Conservation (phyloP, 2,329 filamentous ascomycete species). For the Alternaria conjuncta region DNA sequence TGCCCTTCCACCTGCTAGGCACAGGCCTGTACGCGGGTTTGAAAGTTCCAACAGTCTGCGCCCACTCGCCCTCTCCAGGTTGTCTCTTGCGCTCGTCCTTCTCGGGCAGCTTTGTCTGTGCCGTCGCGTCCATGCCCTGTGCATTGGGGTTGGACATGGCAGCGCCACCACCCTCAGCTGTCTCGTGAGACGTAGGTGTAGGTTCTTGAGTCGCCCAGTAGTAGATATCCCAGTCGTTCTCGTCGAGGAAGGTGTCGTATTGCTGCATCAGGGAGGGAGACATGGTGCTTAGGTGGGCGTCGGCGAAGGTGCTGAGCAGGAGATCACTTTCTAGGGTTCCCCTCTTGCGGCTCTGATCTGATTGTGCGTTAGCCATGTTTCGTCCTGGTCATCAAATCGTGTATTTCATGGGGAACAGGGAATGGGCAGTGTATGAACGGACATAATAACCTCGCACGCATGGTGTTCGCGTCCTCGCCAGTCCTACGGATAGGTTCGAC, state of each 20-base stretch:
- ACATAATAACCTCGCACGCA: conserved; percentile 84
- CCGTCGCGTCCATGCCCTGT: conserved; percentile 54
- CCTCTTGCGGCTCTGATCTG: conserved; percentile 96
- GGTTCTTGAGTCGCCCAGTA: conserved; percentile 97
- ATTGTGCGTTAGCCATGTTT: conserved; percentile 7
- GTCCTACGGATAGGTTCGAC: conserved; percentile 86
- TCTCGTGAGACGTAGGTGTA: conserved; percentile 63
- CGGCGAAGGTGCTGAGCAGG: conserved; percentile 92
- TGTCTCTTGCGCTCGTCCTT: conserved; percentile 59
- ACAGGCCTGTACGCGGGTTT: conserved; percentile 93
- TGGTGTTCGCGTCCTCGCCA: conserved; percentile 84
- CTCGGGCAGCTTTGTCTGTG: conserved; percentile 51
- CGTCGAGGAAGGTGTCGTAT: conserved; percentile 93
- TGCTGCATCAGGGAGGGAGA: conserved; percentile 73
- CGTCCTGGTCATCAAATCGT: background rate
- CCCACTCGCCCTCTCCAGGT: conserved; percentile 81
- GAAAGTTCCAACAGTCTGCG: conserved; percentile 93
- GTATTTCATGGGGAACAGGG: background rate
- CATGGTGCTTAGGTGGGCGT: conserved; percentile 78
- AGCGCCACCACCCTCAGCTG: conserved; percentile 60
- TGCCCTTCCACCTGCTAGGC: conserved; percentile 82
- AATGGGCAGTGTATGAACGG: conserved; percentile 40
- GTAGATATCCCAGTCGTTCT: conserved; percentile 99
- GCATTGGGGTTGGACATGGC: conserved; percentile 53
- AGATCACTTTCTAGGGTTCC: conserved; percentile 96